A percentile compares a stretch with the other conserved stretches of the same genome.
phyloP scores from a whole-genome alignment of 768 basidiomycete genomes.

The Multifurca ochricompacta region DNA sequence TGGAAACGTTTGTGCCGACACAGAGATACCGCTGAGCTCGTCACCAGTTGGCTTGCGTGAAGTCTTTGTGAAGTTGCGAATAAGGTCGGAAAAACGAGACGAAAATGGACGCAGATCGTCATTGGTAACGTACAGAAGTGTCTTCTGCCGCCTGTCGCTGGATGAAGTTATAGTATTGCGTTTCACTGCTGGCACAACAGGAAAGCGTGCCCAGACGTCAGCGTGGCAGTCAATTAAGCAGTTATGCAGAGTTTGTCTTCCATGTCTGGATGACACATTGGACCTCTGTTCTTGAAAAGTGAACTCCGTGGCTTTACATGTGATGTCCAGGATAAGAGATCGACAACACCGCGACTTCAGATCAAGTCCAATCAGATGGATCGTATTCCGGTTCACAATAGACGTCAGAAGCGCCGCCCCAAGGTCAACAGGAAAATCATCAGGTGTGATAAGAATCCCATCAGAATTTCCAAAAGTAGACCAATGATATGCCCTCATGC shows the following conservation, averaged over 20 bases:
- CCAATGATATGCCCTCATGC: no score
- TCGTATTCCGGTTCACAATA: no score
- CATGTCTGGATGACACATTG: constrained; percentile 17
- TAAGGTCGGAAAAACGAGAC: constrained; percentile 38
- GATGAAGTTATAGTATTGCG: background rate
- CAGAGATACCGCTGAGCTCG: no score
- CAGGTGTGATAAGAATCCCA: constrained; percentile 36
- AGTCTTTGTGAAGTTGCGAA: constrained; percentile 41
- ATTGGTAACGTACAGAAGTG: constrained; percentile 39
- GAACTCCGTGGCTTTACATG: constrained; percentile 46
- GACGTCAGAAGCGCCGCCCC: no score
- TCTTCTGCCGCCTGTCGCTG: constrained; percentile 27
- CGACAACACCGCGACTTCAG: no score
- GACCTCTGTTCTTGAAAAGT: constrained; percentile 34
- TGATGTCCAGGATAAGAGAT: constrained; percentile 46
- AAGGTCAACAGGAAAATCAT: constrained; percentile 21
- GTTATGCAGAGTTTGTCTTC: constrained; percentile 28
- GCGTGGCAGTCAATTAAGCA: no score
- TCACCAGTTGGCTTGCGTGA: no score
- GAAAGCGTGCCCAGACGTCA: no score
- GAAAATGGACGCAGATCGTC: constrained; percentile 30
- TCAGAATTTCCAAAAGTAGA: no score
- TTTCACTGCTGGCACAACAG: no score
- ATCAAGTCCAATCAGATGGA: no score
- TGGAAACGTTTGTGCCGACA: constrained; percentile 25